Conservation (phyloP, 176 grass and related monocot species). For the Metroxylon sagu region DNA sequence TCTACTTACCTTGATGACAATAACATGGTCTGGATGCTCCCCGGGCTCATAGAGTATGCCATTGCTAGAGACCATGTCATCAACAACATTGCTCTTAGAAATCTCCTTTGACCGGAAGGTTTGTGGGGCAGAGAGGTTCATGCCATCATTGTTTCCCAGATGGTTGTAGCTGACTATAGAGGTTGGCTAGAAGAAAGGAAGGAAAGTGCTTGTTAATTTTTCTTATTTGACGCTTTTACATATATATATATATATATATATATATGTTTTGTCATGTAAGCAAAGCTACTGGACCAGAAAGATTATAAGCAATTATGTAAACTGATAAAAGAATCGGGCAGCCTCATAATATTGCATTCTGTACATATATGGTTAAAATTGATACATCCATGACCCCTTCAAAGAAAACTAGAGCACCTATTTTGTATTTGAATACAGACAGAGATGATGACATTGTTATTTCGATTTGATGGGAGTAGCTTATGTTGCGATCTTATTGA, state of each 20-base stretch:
- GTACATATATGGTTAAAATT: too few species aligned
- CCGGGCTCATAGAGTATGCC: slow-evolving; percentile 83
- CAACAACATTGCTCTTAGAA: slow-evolving; percentile 95
- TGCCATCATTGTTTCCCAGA: slow-evolving; percentile 87
- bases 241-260: too few species aligned
- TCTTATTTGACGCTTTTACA: too few species aligned
- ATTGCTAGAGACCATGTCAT: slow-evolving; percentile 98
- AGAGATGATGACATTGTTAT: too few species aligned
- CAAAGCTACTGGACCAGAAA: background rate
- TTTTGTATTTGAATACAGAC: too few species aligned
- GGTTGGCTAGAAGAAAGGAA: slow-evolving; percentile 50
- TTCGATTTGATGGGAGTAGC: background rate
- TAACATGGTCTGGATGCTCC: slow-evolving; percentile 90
- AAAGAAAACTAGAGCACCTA: too few species aligned
- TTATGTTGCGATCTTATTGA: background rate
- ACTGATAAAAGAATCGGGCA: too few species aligned
- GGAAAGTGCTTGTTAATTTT: background rate
- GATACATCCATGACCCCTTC: too few species aligned
- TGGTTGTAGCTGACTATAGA: slow-evolving; percentile 99
- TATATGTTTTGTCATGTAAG: background rate
- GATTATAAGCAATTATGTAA: background rate
- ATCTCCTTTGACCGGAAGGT: slow-evolving; percentile 98
- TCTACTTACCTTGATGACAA: slow-evolving; percentile 77
- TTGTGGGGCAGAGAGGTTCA: slow-evolving; percentile 94
- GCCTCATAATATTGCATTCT: too few species aligned